Percentiles rank a stretch among this genome's conserved stretches.
phyloP scores from a whole-genome alignment of 2,329 filamentous ascomycete genomes.

The Beauveria australis region DNA sequence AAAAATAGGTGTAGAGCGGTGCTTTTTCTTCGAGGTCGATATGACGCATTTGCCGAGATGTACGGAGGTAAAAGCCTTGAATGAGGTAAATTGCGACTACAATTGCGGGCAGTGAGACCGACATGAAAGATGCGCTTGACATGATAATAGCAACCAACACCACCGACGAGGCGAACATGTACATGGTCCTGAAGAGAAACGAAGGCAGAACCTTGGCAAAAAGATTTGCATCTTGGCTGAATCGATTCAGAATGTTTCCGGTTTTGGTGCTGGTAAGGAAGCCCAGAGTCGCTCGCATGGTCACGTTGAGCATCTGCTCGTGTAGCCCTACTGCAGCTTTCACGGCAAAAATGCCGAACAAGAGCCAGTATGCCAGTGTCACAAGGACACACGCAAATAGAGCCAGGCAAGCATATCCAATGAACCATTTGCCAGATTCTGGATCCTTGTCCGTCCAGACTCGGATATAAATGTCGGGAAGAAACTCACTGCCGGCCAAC shows the following conservation, averaged over 20 bases:
- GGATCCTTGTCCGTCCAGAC: not conserved
- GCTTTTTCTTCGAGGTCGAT: not conserved
- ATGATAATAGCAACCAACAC: not conserved
- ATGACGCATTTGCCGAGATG: constrained; percentile 1
- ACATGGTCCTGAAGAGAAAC: not conserved
- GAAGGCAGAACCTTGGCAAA: not conserved
- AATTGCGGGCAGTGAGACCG: not conserved
- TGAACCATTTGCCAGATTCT: not conserved
- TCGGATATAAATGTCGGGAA: not conserved
- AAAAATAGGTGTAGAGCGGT: not conserved
- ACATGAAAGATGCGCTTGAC: not conserved
- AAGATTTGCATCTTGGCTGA: not conserved
- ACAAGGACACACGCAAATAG: not conserved
- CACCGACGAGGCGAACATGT: not conserved
- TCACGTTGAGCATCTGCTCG: not conserved
- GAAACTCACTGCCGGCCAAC: not conserved
- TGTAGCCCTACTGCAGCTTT: not conserved
- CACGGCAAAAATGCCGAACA: not conserved
- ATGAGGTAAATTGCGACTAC: not conserved
- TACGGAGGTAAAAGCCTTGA: not conserved
- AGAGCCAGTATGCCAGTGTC: not conserved
- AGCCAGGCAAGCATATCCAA: not conserved
- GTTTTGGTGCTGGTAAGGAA: not conserved
- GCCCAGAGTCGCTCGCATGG: not conserved
- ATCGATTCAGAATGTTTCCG: not conserved